phyloP scores from a whole-genome alignment of 495 filamentous ascomycete species.

The Neurospora sp. region DNA sequence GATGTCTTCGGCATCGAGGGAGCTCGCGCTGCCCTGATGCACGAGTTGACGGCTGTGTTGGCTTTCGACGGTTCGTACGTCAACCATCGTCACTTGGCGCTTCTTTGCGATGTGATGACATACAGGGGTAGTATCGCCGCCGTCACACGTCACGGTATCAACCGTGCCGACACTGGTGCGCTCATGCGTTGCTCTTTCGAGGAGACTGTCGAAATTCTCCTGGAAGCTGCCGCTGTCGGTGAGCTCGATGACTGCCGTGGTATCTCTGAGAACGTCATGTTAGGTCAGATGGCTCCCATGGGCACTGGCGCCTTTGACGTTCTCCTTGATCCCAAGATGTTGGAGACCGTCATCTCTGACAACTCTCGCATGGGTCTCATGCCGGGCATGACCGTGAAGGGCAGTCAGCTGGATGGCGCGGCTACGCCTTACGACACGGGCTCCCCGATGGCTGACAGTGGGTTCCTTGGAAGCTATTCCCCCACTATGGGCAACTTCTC shows the following conservation, averaged over 20 bases:
- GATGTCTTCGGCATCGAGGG: conserved; percentile 95
- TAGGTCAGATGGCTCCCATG: conserved; percentile 92
- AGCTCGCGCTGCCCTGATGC: conserved; percentile 71
- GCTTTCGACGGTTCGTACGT: conserved; percentile 98
- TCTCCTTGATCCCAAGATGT: conserved; percentile 84
- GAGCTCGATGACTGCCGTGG: conserved; percentile 96
- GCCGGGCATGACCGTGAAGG: conserved; percentile 64
- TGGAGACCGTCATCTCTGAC: conserved; percentile 87
- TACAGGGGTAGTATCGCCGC: conserved; percentile 86
- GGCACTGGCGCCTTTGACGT: conserved; percentile 93
- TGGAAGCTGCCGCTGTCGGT: conserved; percentile 86
- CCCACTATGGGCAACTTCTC: conserved; percentile 85
- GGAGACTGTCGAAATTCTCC: conserved; percentile 95
- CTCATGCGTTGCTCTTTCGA: conserved; percentile 99
- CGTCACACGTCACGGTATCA: conserved; percentile 96
- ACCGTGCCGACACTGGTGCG: conserved; percentile 92
- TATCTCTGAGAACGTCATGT: conserved; percentile 97
- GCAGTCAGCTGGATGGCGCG: conserved; percentile 65
- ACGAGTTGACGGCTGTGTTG: conserved; percentile 81
- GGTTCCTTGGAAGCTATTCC: conserved; percentile 47
- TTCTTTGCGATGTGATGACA: conserved; percentile 98
- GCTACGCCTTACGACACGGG: conserved; percentile 91
- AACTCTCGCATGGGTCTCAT: conserved; percentile 73
- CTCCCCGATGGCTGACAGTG: conserved; percentile 75
- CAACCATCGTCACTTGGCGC: conserved; percentile 92